phyloP scores from a whole-genome alignment of 192 early-diverging fungal genomes.

The Coemansia biformis region DNA sequence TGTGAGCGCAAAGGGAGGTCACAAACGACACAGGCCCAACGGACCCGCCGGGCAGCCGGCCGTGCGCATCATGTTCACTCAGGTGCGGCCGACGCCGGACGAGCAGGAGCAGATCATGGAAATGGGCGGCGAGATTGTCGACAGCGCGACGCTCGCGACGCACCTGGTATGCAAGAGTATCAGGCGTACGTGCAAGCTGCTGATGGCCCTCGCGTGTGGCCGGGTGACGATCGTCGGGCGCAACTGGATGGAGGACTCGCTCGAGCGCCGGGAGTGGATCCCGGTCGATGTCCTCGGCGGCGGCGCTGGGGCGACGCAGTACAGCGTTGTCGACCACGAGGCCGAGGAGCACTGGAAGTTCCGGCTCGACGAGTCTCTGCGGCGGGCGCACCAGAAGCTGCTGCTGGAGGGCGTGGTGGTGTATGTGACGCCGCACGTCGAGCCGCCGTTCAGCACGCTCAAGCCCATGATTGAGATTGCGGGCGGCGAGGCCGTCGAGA shows the following conservation, averaged over 20 bases:
- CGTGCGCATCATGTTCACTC: constrained; percentile 50
- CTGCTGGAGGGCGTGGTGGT: constrained; percentile 38
- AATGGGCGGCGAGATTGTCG: constrained; percentile 54
- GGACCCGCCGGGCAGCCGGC: not conserved
- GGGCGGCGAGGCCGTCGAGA: constrained; percentile 31
- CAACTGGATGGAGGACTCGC: constrained; percentile 36
- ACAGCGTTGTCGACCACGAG: constrained; percentile 18
- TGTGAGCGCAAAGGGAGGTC: not conserved
- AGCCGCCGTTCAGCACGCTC: constrained; percentile 22
- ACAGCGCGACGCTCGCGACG: constrained; percentile 48
- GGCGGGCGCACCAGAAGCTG: constrained; percentile 12
- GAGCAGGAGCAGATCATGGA: constrained; percentile 45
- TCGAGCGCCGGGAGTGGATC: constrained; percentile 31
- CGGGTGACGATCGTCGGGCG: constrained; percentile 25
- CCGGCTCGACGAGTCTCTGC: constrained; percentile 19
- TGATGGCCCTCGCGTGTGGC: constrained; percentile 37
- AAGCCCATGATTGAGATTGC: constrained; percentile 32
- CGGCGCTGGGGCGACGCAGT: constrained; percentile 7
- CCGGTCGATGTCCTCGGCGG: constrained; percentile 8
- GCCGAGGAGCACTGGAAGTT: constrained; percentile 30
- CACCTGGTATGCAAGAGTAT: constrained; percentile 55
- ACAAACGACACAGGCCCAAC: constrained; percentile 4
- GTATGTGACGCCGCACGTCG: constrained; percentile 27
- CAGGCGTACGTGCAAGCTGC: constrained; percentile 57
- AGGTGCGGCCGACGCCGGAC: constrained; percentile 27